Percentiles rank a stretch among this genome's conserved stretches.
Conservation (phyloP, 2,329 filamentous ascomycete genomes). For the Colletotrichum trifolii region DNA sequence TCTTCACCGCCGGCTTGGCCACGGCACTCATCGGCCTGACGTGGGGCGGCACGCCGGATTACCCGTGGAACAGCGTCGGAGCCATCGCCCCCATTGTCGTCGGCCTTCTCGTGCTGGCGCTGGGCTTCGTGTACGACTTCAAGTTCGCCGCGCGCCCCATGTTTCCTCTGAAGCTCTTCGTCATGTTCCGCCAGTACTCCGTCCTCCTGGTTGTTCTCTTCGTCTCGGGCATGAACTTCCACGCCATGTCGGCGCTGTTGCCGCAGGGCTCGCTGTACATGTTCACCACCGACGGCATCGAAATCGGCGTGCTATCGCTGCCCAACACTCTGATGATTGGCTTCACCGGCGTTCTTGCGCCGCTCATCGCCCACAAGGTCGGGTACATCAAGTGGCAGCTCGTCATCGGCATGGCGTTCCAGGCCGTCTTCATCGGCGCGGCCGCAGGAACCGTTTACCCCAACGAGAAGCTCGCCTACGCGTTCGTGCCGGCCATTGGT, state of each 20-base stretch:
- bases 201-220: slow-evolving; percentile 45
- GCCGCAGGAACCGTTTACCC: slow-evolving; percentile 44
- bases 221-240: slow-evolving; percentile 46
- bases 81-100: slow-evolving; percentile 38
- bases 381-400: slow-evolving; percentile 45
- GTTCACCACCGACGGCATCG: slow-evolving; percentile 44
- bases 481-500: slow-evolving; percentile 45
- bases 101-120: slow-evolving; percentile 36
- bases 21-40: slow-evolving; percentile 40
- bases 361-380: slow-evolving; percentile 46
- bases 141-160: slow-evolving; percentile 39
- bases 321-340: slow-evolving; percentile 28
- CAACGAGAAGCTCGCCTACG: slow-evolving; percentile 43
- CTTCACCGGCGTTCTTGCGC: slow-evolving; percentile 38
- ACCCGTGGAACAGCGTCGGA: slow-evolving; percentile 36
- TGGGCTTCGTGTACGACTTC: slow-evolving; percentile 41
- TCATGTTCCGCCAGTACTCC: slow-evolving; percentile 44
- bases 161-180: slow-evolving; percentile 43
- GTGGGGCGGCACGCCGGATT: slow-evolving; percentile 34
- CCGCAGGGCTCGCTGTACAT: slow-evolving; percentile 46
- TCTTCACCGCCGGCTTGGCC: slow-evolving; percentile 40
- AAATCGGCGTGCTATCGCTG: slow-evolving; percentile 39
- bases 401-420: slow-evolving; percentile 44
- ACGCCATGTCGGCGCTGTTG: slow-evolving; percentile 41
- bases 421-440: slow-evolving; percentile 43